Evolutionary conservation across 108 stramenopile species (phyloP), one percentile per base, ranked within the genome.

Genomic region (Cyclotella atomus): DNA sequence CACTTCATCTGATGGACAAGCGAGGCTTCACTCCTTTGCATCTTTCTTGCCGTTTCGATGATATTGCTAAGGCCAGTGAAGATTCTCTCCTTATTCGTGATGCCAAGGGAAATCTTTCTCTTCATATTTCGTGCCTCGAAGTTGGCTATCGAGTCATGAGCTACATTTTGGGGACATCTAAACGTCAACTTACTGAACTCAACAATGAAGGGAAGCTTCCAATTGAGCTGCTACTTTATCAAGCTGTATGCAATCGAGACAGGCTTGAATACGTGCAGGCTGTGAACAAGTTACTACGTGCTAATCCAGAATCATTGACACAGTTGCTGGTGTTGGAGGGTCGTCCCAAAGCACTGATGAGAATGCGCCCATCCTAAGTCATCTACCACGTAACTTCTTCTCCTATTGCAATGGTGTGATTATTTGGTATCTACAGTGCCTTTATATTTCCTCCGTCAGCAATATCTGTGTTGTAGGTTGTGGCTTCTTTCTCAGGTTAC

Each of bases 121-220:
- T 49, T 10, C 47, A 49, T 19, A 12, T n/a, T 49, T 9, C 47
- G 9, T 49, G 47, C n/a, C 17, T 49, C n/a, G 16, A 12, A 49
- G 9, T 9, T 17, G n/a, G n/a, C 4, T 10, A 4, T 49, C 16
- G n/a, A 17, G 4, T 49, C n/a, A 49, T 49, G 16, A 49, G 4
- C n/a, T 49, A 49, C 47, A 49, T 49, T 17, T 17, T 49, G 9
- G 47, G n/a, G n/a, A n/a, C 9, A 17, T 49, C 47, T 17, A 19
- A 9, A 49, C 4, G 9, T 49, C 16, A 17, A 49, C 4, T 19
- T 9, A 49, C n/a, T 4, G 4, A n/a, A 17, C 9, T 4, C 4
- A 49, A 49, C 47, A 49, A n/a, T n/a, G 47, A 49, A 4, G 47
- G 47, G n/a, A 49, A 49, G n/a, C n/a, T 49, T n/a, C 47, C 47